A percentile compares a stretch with the other conserved stretches of the same genome.
These are phyloP conservation scores for Pleurotus giganteus DNA, from an alignment of 768 basidiomycete species.

Conservation along the genomic window DNA sequence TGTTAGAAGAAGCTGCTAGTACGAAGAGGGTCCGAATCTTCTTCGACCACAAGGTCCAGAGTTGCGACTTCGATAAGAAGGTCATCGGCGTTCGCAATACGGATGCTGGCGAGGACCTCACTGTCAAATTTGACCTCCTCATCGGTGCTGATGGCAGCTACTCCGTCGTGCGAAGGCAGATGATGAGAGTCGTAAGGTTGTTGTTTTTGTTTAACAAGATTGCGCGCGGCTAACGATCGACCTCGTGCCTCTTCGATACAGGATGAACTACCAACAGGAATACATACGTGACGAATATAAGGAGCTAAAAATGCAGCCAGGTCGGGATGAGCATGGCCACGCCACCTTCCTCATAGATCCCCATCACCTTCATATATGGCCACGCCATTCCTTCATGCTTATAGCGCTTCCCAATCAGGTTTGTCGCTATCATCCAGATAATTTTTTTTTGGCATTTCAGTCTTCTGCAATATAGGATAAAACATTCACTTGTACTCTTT, in stretches of 20 bases:
- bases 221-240: slow-evolving; percentile 19
- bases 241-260: slow-evolving; percentile 34
- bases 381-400: slow-evolving; percentile 98
- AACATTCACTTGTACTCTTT: slow-evolving; percentile 96
- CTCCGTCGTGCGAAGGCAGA: slow-evolving; percentile 85
- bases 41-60: slow-evolving; percentile 80
- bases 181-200: slow-evolving; percentile 95
- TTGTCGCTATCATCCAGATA: slow-evolving; percentile 18
- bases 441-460: slow-evolving; percentile 14
- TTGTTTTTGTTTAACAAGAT: slow-evolving; percentile 20
- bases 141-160: slow-evolving; percentile 95
- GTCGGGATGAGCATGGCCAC: slow-evolving; percentile 54
- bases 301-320: slow-evolving; percentile 93
- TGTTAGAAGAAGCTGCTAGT: slow-evolving; percentile 74
- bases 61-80: slow-evolving; percentile 72
- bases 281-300: slow-evolving; percentile 97
- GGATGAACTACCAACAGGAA: slow-evolving; percentile 94
- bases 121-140: slow-evolving; percentile 70
- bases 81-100: slow-evolving; percentile 51
- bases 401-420: slow-evolving; percentile 98
- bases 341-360: slow-evolving; percentile 84
- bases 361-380: slow-evolving; percentile 98
- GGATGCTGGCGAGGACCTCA: slow-evolving; percentile 37
- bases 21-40: slow-evolving; percentile 61
- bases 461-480: slow-evolving; percentile 60